These are phyloP conservation scores for Nakazawaea pomicola DNA, from an alignment of 805 yeast genomes.

Conservation along the genomic window DNA sequence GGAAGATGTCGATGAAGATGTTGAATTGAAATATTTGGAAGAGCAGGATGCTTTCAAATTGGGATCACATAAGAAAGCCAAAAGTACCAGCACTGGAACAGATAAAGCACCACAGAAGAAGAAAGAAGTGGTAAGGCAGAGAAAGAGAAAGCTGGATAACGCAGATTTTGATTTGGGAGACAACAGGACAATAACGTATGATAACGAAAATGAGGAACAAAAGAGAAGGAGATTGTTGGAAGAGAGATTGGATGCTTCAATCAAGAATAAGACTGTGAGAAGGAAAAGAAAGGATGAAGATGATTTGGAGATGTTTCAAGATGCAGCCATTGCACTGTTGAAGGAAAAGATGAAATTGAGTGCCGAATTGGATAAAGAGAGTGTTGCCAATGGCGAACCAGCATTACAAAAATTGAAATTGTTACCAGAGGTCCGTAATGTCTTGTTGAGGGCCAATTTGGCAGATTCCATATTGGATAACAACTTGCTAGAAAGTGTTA, in stretches of 20 bases:
- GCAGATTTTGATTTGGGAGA: slow-evolving; percentile 19
- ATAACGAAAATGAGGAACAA: slow-evolving; percentile 23
- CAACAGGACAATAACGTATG: slow-evolving; percentile 19
- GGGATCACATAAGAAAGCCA: slow-evolving; percentile 27
- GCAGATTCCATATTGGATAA: slow-evolving; percentile 93
- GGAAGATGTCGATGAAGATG: slow-evolving; percentile 24
- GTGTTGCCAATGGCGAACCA: slow-evolving; percentile 55
- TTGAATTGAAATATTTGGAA: slow-evolving; percentile 25
- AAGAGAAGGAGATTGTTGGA: slow-evolving; percentile 74
- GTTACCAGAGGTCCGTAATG: slow-evolving; percentile 71
- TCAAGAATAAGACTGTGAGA: slow-evolving; percentile 56
- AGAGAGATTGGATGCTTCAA: slow-evolving; percentile 70
- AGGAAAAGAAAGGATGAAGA: slow-evolving; percentile 78
- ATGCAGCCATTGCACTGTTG: slow-evolving; percentile 76
- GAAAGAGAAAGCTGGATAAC: slow-evolving; percentile 12
- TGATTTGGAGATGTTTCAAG: slow-evolving; percentile 92
- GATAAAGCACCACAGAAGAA: slow-evolving; percentile 13
- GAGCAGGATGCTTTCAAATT: slow-evolving; percentile 31
- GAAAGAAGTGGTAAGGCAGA: slow-evolving; percentile 16
- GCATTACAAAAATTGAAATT: slow-evolving; percentile 76
- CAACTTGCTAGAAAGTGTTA: slow-evolving; percentile 84
- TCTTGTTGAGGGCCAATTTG: slow-evolving; percentile 74
- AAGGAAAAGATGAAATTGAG: slow-evolving; percentile 89
- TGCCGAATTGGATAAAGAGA: slow-evolving; percentile 65
- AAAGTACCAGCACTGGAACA: slow-evolving; percentile 13